Percentiles rank a stretch among this genome's conserved stretches.
phyloP scores from a whole-genome alignment of 331 rosid genomes.

The Prunus yedoensis region DNA sequence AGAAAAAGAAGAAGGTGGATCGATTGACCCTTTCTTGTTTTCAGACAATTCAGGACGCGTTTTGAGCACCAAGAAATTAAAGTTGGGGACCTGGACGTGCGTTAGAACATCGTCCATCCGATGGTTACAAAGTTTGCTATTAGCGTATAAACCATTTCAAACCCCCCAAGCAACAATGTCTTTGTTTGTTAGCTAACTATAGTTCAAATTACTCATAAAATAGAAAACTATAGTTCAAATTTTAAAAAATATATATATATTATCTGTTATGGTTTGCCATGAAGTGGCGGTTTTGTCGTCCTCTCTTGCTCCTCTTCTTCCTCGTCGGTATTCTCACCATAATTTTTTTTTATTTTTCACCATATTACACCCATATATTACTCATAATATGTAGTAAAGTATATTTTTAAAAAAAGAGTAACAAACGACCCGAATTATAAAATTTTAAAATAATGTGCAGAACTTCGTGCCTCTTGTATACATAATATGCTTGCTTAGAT shows the following conservation, averaged over 20 bases:
- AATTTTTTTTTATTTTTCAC: background rate
- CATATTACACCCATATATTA: no score
- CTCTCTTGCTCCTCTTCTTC: background rate
- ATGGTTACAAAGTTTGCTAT: no score
- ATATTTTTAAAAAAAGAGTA: no score
- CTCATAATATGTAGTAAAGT: no score
- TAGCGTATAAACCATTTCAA: no score
- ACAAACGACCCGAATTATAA: no score
- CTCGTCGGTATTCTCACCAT: background rate
- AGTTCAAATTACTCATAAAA: no score
- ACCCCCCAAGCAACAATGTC: no score
- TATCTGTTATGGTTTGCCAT: background rate
- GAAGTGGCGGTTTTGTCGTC: background rate
- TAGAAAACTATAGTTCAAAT: background rate
- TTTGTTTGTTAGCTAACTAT: background rate
- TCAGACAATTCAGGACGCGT: background rate
- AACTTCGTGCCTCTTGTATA: no score
- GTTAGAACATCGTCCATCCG: no score
- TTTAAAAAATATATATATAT: background rate
- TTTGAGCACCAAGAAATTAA: background rate
- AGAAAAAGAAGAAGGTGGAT: background rate
- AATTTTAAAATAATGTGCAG: no score
- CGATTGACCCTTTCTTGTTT: slow-evolving; percentile 21
- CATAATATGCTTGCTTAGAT: background rate
- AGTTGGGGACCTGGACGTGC: no score